Evolutionary conservation across 1,284 basidiomycete genomes (phyloP).

Genomic region (Ceratorhiza oryzae-sativae): DNA sequence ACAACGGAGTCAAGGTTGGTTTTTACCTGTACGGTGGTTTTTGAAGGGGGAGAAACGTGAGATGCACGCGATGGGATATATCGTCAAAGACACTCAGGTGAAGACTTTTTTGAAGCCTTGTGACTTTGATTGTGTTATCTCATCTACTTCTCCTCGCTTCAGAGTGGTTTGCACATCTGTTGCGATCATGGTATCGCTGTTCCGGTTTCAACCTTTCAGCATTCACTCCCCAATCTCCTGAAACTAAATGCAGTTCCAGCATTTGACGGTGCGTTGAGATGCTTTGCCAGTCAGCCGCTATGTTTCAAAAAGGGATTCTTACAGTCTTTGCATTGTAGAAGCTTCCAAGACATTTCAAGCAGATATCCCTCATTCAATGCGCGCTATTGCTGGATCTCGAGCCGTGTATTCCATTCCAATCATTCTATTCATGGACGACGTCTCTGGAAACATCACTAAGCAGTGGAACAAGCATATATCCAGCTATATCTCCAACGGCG

Average conservation of each 20-base stretch:
- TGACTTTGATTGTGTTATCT: background rate
- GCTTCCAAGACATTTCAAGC: background rate
- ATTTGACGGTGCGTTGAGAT: slow-evolving; percentile 22
- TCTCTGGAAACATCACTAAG: slow-evolving; percentile 29
- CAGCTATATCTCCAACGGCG: slow-evolving; percentile 28
- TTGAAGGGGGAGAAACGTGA: background rate
- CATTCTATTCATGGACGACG: slow-evolving; percentile 38
- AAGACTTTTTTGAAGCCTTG: background rate
- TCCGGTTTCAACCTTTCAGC: background rate
- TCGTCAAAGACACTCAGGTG: background rate
- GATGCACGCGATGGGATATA: background rate
- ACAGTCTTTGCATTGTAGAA: slow-evolving; percentile 1
- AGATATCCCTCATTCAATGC: slow-evolving; percentile 30
- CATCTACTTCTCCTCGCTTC: background rate
- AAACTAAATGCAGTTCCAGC: background rate
- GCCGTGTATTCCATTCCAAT: slow-evolving; percentile 30
- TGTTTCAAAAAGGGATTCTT: background rate
- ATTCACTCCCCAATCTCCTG: background rate
- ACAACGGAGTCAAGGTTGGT: background rate
- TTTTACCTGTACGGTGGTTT: slow-evolving; percentile 11
- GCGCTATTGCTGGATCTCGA: slow-evolving; percentile 1
- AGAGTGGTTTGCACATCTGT: background rate
- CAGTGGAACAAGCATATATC: slow-evolving; percentile 38
- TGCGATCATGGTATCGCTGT: background rate
- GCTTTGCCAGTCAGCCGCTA: background rate